Conservation (phyloP, 108 stramenopile genomes). For the Seminavis robusta region DNA sequence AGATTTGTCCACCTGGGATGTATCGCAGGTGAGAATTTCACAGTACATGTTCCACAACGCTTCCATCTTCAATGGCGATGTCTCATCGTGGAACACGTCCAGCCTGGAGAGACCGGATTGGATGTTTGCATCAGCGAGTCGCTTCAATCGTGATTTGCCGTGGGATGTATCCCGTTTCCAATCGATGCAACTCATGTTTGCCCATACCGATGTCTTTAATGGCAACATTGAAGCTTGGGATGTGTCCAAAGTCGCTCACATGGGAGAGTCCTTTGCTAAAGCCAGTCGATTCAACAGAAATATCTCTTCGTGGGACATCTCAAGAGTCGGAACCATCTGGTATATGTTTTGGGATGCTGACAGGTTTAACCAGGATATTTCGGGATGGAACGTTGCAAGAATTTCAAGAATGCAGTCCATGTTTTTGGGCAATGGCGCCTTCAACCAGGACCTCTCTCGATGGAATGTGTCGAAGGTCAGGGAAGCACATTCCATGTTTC, state of each 20-base stretch:
- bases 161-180: conserved; percentile 31
- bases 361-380: conserved; percentile 13
- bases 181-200: conserved; percentile 21
- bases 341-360: conserved; percentile 12
- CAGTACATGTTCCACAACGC: conserved; percentile 20
- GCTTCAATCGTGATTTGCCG: conserved; percentile 36
- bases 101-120: neutral
- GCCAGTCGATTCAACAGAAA: conserved; percentile 13
- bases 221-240: conserved; percentile 32
- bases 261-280: conserved; percentile 19
- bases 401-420: neutral
- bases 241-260: neutral
- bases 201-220: conserved; percentile 23
- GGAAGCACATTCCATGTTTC: conserved; percentile 10
- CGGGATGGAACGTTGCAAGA: conserved; percentile 7
- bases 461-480: conserved; percentile 19
- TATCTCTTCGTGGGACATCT: conserved; percentile 9
- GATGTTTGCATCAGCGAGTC: conserved; percentile 21
- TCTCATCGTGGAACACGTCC: conserved; percentile 18
- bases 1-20: neutral
- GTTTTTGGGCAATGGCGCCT: neutral
- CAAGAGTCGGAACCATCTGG: conserved; percentile 12
- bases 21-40: conserved; percentile 7
- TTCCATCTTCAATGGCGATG: conserved; percentile 23
- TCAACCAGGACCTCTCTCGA: conserved; percentile 1